Evolutionary conservation across 139 green algal species (phyloP).

Genomic region (Pseudopediastrum boryanum): DNA sequence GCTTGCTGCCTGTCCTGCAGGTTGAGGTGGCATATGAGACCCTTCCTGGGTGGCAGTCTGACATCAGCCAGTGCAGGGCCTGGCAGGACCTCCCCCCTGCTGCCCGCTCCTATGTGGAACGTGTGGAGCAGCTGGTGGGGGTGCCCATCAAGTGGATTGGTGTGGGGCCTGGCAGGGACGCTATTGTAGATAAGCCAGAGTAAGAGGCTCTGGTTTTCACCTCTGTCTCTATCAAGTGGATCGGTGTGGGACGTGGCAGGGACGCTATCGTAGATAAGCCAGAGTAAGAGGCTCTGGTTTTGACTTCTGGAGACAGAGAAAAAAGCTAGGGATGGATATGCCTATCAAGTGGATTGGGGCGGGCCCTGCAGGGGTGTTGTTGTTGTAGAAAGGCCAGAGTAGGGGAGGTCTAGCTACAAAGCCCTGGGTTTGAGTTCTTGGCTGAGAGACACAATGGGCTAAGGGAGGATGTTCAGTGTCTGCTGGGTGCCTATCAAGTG

Average conservation of each 20-base stretch:
- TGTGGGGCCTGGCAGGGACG: constrained; percentile 94
- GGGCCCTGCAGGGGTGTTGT: constrained; percentile 92
- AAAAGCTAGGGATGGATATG: constrained; percentile 80
- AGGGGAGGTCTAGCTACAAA: too few species aligned
- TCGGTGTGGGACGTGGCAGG: constrained; percentile 95
- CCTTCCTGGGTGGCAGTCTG: constrained; percentile 90
- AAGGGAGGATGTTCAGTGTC: too few species aligned
- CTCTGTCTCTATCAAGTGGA: constrained; percentile 90
- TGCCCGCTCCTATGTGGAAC: constrained; percentile 78
- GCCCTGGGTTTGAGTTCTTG: too few species aligned
- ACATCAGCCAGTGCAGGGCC: constrained; percentile 75
- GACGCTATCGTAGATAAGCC: constrained; percentile 87
- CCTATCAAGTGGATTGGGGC: constrained; percentile 96
- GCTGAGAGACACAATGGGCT: too few species aligned
- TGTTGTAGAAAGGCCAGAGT: constrained; percentile 80
- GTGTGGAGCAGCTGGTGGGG: constrained; percentile 87
- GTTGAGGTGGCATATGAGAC: constrained; percentile 95
- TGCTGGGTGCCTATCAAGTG: constrained; percentile 88
- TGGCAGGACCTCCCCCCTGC: constrained; percentile 90
- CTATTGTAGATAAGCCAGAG: constrained; percentile 83
- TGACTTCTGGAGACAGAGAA: too few species aligned
- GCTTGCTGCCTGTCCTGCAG: too few species aligned
- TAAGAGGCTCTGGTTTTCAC: too few species aligned
- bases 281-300: too few species aligned
- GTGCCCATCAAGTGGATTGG: constrained; percentile 94